phyloP scores from a whole-genome alignment of 768 basidiomycete genomes.

The Xerocomellus amylosporus region DNA sequence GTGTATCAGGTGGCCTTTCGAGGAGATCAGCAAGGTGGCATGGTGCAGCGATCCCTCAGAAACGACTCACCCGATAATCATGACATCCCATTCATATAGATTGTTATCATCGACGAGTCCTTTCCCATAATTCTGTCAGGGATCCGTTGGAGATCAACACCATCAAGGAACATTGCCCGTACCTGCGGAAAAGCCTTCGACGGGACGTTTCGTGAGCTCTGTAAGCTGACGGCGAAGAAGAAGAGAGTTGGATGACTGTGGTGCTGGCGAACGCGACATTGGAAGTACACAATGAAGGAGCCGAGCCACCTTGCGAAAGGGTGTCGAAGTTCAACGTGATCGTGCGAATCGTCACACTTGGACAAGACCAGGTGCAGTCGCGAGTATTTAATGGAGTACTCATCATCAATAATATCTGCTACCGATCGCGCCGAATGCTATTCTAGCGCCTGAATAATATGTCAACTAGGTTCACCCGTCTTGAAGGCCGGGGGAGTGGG shows the following conservation, averaged over 20 bases:
- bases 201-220: constrained; percentile 89
- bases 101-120: constrained; percentile 95
- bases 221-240: constrained; percentile 74
- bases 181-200: constrained; percentile 97
- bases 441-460: too few species aligned
- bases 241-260: constrained; percentile 40
- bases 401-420: too few species aligned
- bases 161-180: constrained; percentile 26
- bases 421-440: too few species aligned
- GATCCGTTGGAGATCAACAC: constrained; percentile 33
- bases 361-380: too few species aligned
- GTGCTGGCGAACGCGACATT: constrained; percentile 30
- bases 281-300: constrained; percentile 3
- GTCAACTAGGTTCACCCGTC: too few species aligned
- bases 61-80: constrained; percentile 81
- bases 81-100: constrained; percentile 94
- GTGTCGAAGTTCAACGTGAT: constrained; percentile 13
- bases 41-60: constrained; percentile 10
- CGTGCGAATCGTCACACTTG: constrained; percentile 13
- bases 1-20: constrained; percentile 81
- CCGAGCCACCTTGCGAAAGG: neutral
- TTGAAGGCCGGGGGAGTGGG: too few species aligned
- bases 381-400: too few species aligned
- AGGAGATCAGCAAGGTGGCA: constrained; percentile 17
- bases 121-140: constrained; percentile 38